Percentiles rank a stretch among this genome's conserved stretches.
Evolutionary conservation across 371 early-diverging fungal species (phyloP).

Genomic region (Mortierella sp.): DNA sequence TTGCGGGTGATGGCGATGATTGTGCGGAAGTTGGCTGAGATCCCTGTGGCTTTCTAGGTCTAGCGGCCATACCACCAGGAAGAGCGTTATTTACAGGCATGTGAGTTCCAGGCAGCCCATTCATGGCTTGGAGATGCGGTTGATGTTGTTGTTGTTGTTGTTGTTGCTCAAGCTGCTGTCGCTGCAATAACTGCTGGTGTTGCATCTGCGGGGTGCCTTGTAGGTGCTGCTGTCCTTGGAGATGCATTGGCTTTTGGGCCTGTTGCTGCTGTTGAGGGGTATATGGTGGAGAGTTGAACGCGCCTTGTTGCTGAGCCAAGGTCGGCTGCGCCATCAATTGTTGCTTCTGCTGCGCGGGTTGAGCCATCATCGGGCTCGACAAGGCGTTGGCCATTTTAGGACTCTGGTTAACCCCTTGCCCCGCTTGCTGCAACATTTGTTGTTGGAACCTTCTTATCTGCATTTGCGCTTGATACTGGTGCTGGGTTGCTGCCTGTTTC

Average conservation of each 20-base stretch:
- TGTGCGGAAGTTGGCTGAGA: constrained; percentile 50
- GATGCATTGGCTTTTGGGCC: constrained; percentile 43
- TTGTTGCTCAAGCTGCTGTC: neutral
- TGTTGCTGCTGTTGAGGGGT: constrained; percentile 47
- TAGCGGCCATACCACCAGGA: constrained; percentile 24
- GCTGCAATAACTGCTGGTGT: constrained; percentile 39
- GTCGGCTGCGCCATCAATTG: constrained; percentile 37
- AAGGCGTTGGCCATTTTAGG: constrained; percentile 36
- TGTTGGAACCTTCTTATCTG: constrained; percentile 36
- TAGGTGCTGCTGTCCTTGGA: constrained; percentile 49
- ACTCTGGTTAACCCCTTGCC: constrained; percentile 51
- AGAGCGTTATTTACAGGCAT: constrained; percentile 28
- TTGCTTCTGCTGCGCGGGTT: constrained; percentile 45
- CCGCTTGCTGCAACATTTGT: constrained; percentile 42
- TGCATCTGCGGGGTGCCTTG: constrained; percentile 53
- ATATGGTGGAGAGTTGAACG: constrained; percentile 33
- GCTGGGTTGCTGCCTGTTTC: constrained; percentile 34
- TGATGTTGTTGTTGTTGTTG: constrained; percentile 39
- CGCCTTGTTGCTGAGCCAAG: constrained; percentile 44
- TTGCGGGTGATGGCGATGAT: constrained; percentile 42
- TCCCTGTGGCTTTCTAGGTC: constrained; percentile 36
- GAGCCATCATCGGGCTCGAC: constrained; percentile 33
- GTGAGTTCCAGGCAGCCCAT: constrained; percentile 25
- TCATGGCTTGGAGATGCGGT: constrained; percentile 37
- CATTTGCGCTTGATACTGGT: constrained; percentile 29